Evolutionary conservation across 805 yeast species (phyloP), one percentile per base, ranked within the genome.

Genomic region (Kazachstania kunashirensis): DNA sequence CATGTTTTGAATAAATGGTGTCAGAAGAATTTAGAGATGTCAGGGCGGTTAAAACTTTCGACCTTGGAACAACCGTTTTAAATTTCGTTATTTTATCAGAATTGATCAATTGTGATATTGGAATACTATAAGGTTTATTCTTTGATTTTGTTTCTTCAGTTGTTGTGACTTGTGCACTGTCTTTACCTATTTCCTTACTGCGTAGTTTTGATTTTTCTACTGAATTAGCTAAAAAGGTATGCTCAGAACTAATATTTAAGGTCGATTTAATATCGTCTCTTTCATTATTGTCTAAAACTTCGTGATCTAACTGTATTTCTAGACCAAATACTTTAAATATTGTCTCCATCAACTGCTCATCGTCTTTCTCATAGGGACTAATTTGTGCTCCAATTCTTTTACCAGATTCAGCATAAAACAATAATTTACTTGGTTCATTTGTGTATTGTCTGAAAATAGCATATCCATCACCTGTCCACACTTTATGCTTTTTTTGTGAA

Each of bases 391-490:
- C 63, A 37, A 60, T 47, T 37, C 46, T 39, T 38, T 48, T 34
- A 38, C 64, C 61, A 18, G 41, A 20, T 9, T 49, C 54, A 29
- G 47, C 46, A 40, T 60, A 47, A 44, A 50, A 48, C 14, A 43
- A 33, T 17, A 64, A 32, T 39, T 46, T 37, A 33, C 37, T 40
- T 11, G 44, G 43, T 12, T 43, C 43, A 13, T 39, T 12, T 9
- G 26, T 3, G 10, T 19, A 42, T 10, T 36, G 43, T n/a, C 57
- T 50, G 2, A 68, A 52, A 0, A 59, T 47, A 12, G 80, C 61
- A 24, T 62, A 58, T 0, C 95, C 97, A 61, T 92, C 97, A 2
- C 94, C 95, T 38, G 84, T 94, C 98, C 98, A 92, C 0, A 85
- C 77, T 54, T 88, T 88, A 56, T 86, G 77, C 65, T 89, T 85